Evolutionary conservation across 2,329 filamentous ascomycete genomes (phyloP), one percentile per base, ranked within the genome.

Genomic region (Magnaporthales sp.): DNA sequence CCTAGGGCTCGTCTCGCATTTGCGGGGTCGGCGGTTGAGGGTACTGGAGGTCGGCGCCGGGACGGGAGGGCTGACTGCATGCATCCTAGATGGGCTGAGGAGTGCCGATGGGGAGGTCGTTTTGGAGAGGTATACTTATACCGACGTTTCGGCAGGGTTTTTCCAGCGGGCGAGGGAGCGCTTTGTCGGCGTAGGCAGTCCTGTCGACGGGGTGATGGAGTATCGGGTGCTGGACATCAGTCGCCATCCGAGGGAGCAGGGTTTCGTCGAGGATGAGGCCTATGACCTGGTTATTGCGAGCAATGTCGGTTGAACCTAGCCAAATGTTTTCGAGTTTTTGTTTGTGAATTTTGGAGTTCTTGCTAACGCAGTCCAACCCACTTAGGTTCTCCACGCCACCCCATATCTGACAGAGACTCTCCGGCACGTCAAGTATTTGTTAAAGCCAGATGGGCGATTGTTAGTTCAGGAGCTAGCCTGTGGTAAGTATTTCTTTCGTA

Each of bases 61-160:
- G n/a, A n/a, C n/a, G 30, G 30, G 30, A 4, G 30, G 30, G 4
- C 30, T 31, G 30, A 31, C 30, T 31, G 30, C 30, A 5, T 31
- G 30, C 9, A 9, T 31, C 9, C 30, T 31, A 5, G 30, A 31
- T 31, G 30, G 5, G 4, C 9, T 31, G 30, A 31, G 9, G 30
- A 9, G 9, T 9, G 9, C 9, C 30, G 30, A 31, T 5, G 30
- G 30, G 4, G 30, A 31, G 30, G 4, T 31, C 30, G 30, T 31
- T 4, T 9, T 31, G 30, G 30, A 31, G 30, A 31, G 9, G 54
- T 83, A 81, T 68, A 78, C 76, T 2, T 82, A 75, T 69, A 82
- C 81, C 0, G 80, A 82, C 67, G 76, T 79, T 22, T 76, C 75
- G 3, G 67, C 74, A 2, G 75, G 73, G n/a, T 79, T 78, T 71